Evolutionary conservation across 176 grass and related monocot genomes (phyloP).

Genomic region (Echinochloa phyllopogon): DNA sequence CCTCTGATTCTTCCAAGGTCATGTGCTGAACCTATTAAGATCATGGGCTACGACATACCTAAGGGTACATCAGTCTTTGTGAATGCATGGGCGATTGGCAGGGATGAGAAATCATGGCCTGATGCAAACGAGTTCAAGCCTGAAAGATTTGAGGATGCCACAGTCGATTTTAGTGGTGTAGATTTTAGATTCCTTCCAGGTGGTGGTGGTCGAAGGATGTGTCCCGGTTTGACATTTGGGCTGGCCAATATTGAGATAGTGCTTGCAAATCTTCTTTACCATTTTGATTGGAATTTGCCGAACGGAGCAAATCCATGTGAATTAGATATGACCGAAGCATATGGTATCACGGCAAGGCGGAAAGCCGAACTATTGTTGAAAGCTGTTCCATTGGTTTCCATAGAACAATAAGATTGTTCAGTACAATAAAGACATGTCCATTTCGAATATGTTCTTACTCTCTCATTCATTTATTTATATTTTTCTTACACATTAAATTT

Average conservation of each 20-base stretch:
- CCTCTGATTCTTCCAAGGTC: conserved; percentile 49
- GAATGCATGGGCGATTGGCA: conserved; percentile 54
- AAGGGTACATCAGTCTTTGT: conserved; percentile 19
- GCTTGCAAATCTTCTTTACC: conserved; percentile 39
- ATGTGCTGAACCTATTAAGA: conserved; percentile 23
- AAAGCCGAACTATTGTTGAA: background rate
- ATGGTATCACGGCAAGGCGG: conserved; percentile 2
- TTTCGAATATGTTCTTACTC: background rate
- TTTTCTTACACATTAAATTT: too few species aligned
- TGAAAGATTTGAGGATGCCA: conserved; percentile 23
- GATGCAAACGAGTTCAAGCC: conserved; percentile 45
- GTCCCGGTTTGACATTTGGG: conserved; percentile 46
- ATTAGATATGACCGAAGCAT: conserved; percentile 42
- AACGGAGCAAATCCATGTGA: background rate
- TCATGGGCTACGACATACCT: conserved; percentile 51
- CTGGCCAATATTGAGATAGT: conserved; percentile 26
- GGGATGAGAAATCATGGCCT: conserved; percentile 45
- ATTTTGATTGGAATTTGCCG: conserved; percentile 42
- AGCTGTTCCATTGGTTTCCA: background rate
- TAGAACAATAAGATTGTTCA: background rate
- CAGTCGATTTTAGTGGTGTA: background rate
- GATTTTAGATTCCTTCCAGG: conserved; percentile 45
- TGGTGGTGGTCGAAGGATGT: conserved; percentile 47
- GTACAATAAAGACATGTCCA: too few species aligned
- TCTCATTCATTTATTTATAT: background rate